These are phyloP conservation scores for Pontederia crassipes DNA, from an alignment of 176 grass and related monocot species.

Conservation along the genomic window DNA sequence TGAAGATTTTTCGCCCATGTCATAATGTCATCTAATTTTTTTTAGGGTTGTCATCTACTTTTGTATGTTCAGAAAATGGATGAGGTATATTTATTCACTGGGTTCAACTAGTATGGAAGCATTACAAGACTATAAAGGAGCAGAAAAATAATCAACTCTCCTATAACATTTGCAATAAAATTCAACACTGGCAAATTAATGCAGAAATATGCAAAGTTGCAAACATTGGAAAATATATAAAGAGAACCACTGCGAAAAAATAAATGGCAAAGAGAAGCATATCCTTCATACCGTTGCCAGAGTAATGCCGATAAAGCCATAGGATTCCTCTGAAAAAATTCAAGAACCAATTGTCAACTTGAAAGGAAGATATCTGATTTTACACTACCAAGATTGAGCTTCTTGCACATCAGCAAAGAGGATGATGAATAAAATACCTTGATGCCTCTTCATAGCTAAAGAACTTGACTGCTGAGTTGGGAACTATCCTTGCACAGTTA, in stretches of 20 bases:
- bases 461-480: conserved; percentile 91
- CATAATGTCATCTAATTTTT: no score
- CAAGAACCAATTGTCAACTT: conserved; percentile 4
- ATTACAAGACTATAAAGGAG: no score
- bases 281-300: conserved; percentile 54
- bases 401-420: background rate
- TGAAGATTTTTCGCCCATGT: no score
- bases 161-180: no score
- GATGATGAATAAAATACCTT: conserved; percentile 35
- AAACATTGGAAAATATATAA: background rate
- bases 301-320: conserved; percentile 68
- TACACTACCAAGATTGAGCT: background rate
- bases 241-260: background rate
- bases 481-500: conserved; percentile 83
- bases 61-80: no score
- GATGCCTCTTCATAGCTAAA: conserved; percentile 96
- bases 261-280: background rate
- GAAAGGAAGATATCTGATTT: conserved; percentile 1
- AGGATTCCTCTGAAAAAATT: conserved; percentile 64
- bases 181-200: no score
- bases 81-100: no score
- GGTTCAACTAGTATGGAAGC: no score
- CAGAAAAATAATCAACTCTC: no score
- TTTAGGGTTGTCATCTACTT: no score
- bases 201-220: background rate